These are phyloP conservation scores for Cryphonectria carpinicola DNA, from an alignment of 2,329 filamentous ascomycete species.

Conservation along the genomic window DNA sequence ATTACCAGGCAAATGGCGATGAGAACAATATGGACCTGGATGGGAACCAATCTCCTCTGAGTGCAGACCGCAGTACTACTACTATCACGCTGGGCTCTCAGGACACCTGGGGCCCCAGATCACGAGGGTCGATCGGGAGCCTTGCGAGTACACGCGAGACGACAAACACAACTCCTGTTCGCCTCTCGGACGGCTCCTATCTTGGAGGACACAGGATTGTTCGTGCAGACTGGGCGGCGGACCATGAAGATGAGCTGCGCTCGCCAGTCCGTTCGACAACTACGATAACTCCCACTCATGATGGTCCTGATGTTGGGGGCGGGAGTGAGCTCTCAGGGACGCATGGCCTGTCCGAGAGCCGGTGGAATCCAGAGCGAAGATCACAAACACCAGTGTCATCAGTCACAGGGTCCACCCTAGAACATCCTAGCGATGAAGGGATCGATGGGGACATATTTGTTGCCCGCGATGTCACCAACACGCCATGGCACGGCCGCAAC, in stretches of 20 bases:
- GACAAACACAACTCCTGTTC: conserved; percentile 9
- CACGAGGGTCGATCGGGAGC: conserved; percentile 16
- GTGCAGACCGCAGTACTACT: conserved; percentile 1
- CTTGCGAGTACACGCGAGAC: conserved; percentile 21
- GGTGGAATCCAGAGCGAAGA: conserved; percentile 33
- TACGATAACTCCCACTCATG: conserved; percentile 13
- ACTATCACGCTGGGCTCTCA: conserved; percentile 7
- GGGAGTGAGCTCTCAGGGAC: neutral
- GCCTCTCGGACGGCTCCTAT: conserved; percentile 20
- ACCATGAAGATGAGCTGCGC: conserved; percentile 23
- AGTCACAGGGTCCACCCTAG: conserved; percentile 14
- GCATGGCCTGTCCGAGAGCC: conserved; percentile 37
- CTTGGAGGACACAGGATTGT: conserved; percentile 23
- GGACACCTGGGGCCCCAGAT: conserved; percentile 16
- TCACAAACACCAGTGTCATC: conserved; percentile 30
- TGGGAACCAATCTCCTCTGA: conserved; percentile 18
- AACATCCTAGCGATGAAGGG: conserved; percentile 30
- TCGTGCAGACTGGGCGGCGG: conserved; percentile 26
- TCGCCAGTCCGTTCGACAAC: conserved; percentile 27
- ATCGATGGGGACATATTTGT: conserved; percentile 31
- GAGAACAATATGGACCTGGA: conserved; percentile 15
- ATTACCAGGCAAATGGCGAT: conserved; percentile 13
- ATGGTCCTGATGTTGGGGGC: conserved; percentile 28
- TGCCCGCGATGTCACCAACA: conserved; percentile 40
- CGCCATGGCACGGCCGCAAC: conserved; percentile 38